Evolutionary conservation across 805 yeast genomes (phyloP), one percentile per base, ranked within the genome.

Genomic region (Pichia cephalocereana): DNA sequence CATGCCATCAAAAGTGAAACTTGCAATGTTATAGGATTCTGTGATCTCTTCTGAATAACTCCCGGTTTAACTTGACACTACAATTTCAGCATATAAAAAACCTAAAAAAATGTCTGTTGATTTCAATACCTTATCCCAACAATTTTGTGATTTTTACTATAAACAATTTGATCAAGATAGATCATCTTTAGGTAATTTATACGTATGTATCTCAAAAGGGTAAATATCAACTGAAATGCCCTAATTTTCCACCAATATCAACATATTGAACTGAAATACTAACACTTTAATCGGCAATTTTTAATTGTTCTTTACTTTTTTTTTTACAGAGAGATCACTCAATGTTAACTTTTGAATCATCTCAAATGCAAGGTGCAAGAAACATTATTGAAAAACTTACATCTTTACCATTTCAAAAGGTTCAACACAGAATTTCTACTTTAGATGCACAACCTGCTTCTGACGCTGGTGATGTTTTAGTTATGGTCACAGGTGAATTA

Each of bases 371-470:
- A 74, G 99, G 99, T 57, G 86, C 95, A 50, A 82, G 83, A 72
- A 83, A 75, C 60, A 93, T 93, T 62, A 89, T 93, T 54, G 98
- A 93, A 72, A 91, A 93, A 68, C 79, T 93, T 57, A 82, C 80
- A 27, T 78, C 89, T 38, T 77, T 93, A 60, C 96, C 96, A 46
- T 93, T 93, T 76, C 83, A 78, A 66, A 89, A 89, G 70, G 97
- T 93, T 49, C 83, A 79, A 45, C 99, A 93, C 74, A 79, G 95
- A 72, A 84, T 93, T 64, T 82, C 95, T 47, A 91, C 98, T 41
- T 77, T 93, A 63, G 98, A 93, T 63, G 98, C 98, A 42, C 99
- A 93, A 72, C 99, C 99, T 44, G 96, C 95, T 38, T 84, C 96
- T 49, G 87, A 95, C 50, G 79, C 74, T 59, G 91, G 93, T 53